Base-by-base conservation (phyloP, 2,329 filamentous ascomycete genomes). In the Tolypocladium ophioglossoides region DNA sequence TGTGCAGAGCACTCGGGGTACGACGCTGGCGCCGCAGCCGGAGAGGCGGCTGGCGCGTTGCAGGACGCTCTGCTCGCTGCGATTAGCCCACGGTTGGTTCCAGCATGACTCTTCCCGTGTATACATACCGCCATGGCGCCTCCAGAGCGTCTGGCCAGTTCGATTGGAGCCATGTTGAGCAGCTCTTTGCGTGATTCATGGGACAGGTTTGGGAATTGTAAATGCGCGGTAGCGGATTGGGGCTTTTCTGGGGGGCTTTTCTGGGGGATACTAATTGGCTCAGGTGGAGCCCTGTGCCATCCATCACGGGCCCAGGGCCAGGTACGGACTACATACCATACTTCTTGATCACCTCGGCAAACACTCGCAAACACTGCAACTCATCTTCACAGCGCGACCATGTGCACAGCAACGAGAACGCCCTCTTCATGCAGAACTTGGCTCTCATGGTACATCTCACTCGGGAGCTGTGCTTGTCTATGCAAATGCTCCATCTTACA, bases 121-220 rank as follows among this genome's bases (percentile, higher is more conserved):
- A 14, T 24, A 18, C 67, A 56, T 67, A 79, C 77, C 69, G 69
- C 72, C 64, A 76, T 71, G 64, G 72, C 70, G 60, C 70, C 71
- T 64, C 75, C 73, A 57, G 75, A 74, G 61, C 75, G 74, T 62
- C 72, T 71, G 61, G 72, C 74, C 61, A 78, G 68, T 65, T 76
- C 70, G 69, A 78, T 76, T 70, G 76, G 68, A 66, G 75, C 74
- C 76, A 79, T 79, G 54, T 52, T 70, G 58, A 55, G 54, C 40
- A 50, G 39, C 49, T 52, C 44, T 11, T 16, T 9, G 34, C 46
- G 39, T 51, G 52, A 51, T 51, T 50, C 22, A 27, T 48, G 44
- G 46, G 32, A 51, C 46, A 47, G 37, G 50, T 50, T 50, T 48
- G 49, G 54, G 38, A 56, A 67, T 71, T 68, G 63, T 61, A 63